Base-by-base conservation (phyloP, 768 basidiomycete genomes). In the Tulasnella sp. region DNA sequence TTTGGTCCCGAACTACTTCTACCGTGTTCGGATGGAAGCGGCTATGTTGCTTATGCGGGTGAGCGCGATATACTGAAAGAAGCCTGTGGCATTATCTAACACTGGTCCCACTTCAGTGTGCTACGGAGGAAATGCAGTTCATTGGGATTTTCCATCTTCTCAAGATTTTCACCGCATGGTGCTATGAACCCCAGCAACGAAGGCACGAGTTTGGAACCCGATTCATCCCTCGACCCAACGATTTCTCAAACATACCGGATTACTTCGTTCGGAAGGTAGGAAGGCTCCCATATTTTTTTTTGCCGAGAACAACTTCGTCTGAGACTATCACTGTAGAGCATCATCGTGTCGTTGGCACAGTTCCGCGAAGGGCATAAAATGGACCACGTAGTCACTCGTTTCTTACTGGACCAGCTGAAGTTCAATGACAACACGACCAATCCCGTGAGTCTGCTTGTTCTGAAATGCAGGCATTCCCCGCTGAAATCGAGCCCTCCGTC, bases 361-460 rank as follows among this genome's bases (percentile, higher is more conserved):
- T 91, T 97, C 76, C 92, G 96, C 3, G 95, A 96, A 82, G 79
- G 94, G 95, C 46, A 96, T 94, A 85, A 92, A 95, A 0, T 95
- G 94, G 18, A 90, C 92, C 72, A 80, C 0, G 92, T 96, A 77
- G 93, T 97, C 20, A 91, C 95, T 72, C 92, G 92, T 81, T 95
- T 98, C 84, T 88, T 99, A 42, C 92, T 97, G 81, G 96, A 98
- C 84, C 93, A 97, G 82, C 88, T 99, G n/a, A 91, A 93, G 16
- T 96, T 95, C 85, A 98, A 98, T 84, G 97, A 98, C 85, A 99
- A 98, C 85, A 95, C 96, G 3, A 90, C 92, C 28, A 98, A 97
- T 85, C 89, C 90, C 60, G 96, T 97, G 82, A 84, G 95, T 86
- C 34, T 48, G 75, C 31, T 83, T 24, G 24, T 58, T 50, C 7